Conservation (phyloP, 495 filamentous ascomycete genomes). For the Penicillium paradoxum region DNA sequence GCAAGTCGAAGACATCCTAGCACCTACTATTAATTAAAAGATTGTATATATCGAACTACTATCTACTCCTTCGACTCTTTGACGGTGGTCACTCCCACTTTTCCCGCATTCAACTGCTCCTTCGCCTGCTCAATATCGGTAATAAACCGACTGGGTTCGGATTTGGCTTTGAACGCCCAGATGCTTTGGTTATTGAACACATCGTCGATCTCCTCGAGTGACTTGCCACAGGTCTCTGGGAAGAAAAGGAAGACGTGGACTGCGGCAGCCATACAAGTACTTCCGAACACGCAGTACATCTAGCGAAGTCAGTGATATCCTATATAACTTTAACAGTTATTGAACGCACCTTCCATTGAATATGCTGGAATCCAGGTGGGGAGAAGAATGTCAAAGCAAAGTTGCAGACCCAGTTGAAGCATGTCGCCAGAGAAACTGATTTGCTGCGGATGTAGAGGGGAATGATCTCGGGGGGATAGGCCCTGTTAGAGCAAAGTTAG, state of each 20-base stretch:
- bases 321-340: not conserved
- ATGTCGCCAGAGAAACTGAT: slow-evolving; percentile 13
- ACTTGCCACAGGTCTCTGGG: slow-evolving; percentile 59
- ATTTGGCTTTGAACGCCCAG: slow-evolving; percentile 14
- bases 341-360: slow-evolving; percentile 44
- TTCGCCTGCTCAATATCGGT: slow-evolving; percentile 17
- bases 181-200: slow-evolving; percentile 46
- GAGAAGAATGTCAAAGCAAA: slow-evolving; percentile 57
- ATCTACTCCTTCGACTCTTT: not conserved
- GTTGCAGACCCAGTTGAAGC: slow-evolving; percentile 25
- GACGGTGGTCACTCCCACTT: not conserved
- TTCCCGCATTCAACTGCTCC: slow-evolving; percentile 9
- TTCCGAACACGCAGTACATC: slow-evolving; percentile 18
- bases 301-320: not conserved
- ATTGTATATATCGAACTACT: not conserved
- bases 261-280: slow-evolving; percentile 52
- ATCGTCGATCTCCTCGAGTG: slow-evolving; percentile 61
- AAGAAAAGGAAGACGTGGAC: slow-evolving; percentile 62
- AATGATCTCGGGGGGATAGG: slow-evolving; percentile 18
- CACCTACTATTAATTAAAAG: not conserved
- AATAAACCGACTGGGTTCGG: slow-evolving; percentile 8
- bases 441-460: slow-evolving; percentile 20
- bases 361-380: slow-evolving; percentile 55
- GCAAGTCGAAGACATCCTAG: no score
- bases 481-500: slow-evolving; percentile 7